These are phyloP conservation scores for Malus asiatica DNA, from an alignment of 306 rosid species.

Conservation along the genomic window DNA sequence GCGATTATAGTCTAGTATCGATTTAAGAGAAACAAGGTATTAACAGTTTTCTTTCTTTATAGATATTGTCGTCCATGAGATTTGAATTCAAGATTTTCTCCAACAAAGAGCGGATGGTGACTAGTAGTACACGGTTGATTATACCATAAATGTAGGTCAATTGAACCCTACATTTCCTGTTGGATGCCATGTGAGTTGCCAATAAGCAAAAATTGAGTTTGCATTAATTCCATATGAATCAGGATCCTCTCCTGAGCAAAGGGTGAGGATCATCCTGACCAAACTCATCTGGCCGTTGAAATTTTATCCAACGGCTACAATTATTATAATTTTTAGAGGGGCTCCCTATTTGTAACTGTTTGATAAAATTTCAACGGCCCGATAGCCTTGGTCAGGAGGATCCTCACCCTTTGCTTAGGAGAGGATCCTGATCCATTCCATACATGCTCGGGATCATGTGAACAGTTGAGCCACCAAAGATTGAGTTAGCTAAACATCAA, in stretches of 20 bases:
- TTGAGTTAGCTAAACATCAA: background rate
- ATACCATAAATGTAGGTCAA: background rate
- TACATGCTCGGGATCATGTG: background rate
- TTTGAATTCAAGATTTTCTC: background rate
- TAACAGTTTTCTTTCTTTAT: too few relatives aligned
- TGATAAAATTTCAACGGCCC: too few relatives aligned
- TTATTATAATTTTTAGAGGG: too few relatives aligned
- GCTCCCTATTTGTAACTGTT: too few relatives aligned
- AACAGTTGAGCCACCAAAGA: background rate
- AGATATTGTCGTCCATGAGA: too few relatives aligned
- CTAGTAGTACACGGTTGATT: too few relatives aligned
- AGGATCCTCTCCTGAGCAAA: too few relatives aligned
- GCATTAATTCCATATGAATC: background rate
- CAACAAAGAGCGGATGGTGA: background rate
- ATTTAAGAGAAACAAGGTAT: background rate
- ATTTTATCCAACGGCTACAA: too few relatives aligned
- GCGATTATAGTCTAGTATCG: background rate
- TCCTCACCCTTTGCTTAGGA: too few relatives aligned
- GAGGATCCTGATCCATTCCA: background rate
- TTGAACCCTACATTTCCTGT: background rate
- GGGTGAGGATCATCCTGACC: too few relatives aligned
- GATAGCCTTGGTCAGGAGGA: too few relatives aligned
- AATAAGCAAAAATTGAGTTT: background rate
- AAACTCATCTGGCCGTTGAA: too few relatives aligned
- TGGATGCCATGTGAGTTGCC: background rate